These are phyloP conservation scores for Protomyces pachydermus DNA, from an alignment of 1,139 yeast species.

Conservation along the genomic window DNA sequence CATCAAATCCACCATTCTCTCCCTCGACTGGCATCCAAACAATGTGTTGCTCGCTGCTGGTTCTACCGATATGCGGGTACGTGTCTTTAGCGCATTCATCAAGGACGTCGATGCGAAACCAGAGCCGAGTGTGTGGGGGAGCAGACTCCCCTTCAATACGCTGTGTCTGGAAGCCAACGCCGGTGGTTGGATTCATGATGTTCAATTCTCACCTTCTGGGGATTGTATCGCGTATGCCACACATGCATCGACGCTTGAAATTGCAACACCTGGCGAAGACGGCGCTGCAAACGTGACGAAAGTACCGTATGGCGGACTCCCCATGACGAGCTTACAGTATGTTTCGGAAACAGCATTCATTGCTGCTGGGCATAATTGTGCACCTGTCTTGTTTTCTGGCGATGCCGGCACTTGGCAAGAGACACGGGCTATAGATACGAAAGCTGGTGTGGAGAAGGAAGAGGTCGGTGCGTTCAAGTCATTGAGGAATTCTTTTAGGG, in stretches of 20 bases:
- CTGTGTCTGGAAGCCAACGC: slow-evolving; percentile 67
- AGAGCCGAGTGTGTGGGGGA: slow-evolving; percentile 81
- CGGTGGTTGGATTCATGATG: slow-evolving; percentile 92
- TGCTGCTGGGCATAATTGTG: slow-evolving; percentile 91
- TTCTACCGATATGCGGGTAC: slow-evolving; percentile 89
- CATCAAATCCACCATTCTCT: slow-evolving; percentile 75
- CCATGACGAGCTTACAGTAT: slow-evolving; percentile 73
- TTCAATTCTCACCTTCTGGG: slow-evolving; percentile 76
- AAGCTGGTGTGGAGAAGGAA: slow-evolving; percentile 38
- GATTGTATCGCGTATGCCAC: slow-evolving; percentile 69
- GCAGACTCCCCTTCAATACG: slow-evolving; percentile 91
- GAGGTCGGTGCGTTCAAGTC: slow-evolving; percentile 59
- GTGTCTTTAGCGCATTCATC: slow-evolving; percentile 89
- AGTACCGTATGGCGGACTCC: slow-evolving; percentile 69
- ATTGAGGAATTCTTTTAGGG: slow-evolving; percentile 92
- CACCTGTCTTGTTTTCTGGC: slow-evolving; percentile 80
- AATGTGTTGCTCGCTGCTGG: slow-evolving; percentile 84
- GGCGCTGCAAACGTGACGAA: slow-evolving; percentile 2
- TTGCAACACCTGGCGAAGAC: slow-evolving; percentile 39
- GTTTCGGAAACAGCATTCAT: slow-evolving; percentile 60
- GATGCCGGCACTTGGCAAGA: slow-evolving; percentile 58
- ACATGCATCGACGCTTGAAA: slow-evolving; percentile 46
- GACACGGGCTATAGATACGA: slow-evolving; percentile 3
- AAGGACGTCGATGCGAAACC: slow-evolving; percentile 89
- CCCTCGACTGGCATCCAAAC: slow-evolving; percentile 92